These are phyloP conservation scores for Tuber indicum DNA, from an alignment of 495 filamentous ascomycete genomes.

Conservation along the genomic window DNA sequence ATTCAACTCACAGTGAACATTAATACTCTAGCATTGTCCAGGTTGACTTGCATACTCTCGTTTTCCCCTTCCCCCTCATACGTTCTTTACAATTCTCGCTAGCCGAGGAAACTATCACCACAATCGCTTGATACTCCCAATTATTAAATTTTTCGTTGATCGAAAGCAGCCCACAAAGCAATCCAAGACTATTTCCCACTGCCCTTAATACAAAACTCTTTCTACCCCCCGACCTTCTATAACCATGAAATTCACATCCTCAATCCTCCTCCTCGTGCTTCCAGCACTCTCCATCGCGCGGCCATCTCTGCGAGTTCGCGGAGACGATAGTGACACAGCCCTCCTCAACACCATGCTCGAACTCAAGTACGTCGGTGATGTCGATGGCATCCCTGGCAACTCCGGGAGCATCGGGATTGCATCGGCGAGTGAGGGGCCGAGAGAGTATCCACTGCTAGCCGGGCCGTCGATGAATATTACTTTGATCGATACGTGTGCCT, in stretches of 20 bases:
- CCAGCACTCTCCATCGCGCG: background rate
- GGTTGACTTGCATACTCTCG: slow-evolving; percentile 4
- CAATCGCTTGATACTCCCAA: background rate
- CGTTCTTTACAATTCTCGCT: background rate
- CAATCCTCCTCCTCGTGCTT: background rate
- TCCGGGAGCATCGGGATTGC: background rate
- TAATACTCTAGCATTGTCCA: background rate
- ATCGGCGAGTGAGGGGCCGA: background rate
- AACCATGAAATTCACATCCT: slow-evolving; percentile 1
- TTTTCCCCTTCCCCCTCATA: background rate
- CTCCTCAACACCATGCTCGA: background rate
- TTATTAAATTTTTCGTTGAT: background rate
- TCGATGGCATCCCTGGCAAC: background rate
- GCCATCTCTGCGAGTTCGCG: background rate
- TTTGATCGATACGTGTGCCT: background rate
- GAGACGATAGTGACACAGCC: background rate
- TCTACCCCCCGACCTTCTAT: background rate
- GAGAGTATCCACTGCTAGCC: background rate
- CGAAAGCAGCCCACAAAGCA: background rate
- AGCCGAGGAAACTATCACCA: background rate
- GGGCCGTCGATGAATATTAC: background rate
- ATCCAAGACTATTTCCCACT: slow-evolving; percentile 4
- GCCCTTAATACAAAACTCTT: background rate
- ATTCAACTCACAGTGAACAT: background rate
- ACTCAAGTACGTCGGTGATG: background rate